phyloP scores from a whole-genome alignment of 768 basidiomycete genomes.

The Tricholoma flavovirens region DNA sequence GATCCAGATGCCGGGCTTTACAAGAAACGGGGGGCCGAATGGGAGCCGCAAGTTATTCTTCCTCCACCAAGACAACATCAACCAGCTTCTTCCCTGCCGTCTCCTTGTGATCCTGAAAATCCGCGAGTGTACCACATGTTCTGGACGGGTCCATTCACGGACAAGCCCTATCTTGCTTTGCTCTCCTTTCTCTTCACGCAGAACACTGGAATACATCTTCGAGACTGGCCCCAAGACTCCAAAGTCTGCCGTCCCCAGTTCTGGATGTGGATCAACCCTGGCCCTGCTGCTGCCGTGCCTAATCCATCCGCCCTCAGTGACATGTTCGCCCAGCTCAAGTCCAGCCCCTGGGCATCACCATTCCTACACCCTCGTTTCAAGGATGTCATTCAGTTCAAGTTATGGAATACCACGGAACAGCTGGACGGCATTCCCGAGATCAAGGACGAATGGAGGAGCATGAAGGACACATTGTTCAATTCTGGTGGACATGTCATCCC shows the following conservation, averaged over 20 bases:
- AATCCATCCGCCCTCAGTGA: constrained; percentile 72
- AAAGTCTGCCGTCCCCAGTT: constrained; percentile 79
- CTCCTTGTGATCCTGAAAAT: constrained; percentile 67
- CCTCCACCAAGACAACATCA: constrained; percentile 39
- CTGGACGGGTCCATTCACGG: constrained; percentile 95
- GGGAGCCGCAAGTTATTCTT: constrained; percentile 52
- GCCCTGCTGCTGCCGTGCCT: constrained; percentile 79
- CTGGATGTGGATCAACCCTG: constrained; percentile 96
- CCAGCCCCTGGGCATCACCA: constrained; percentile 87
- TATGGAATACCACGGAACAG: constrained; percentile 98
- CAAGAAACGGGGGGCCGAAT: constrained; percentile 52
- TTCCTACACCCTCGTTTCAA: constrained; percentile 87
- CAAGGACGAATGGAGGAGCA: constrained; percentile 78
- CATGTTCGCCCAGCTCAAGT: constrained; percentile 75
- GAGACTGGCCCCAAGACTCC: constrained; percentile 33
- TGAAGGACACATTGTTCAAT: constrained; percentile 77
- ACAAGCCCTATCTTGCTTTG: constrained; percentile 92
- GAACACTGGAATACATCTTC: constrained; percentile 74
- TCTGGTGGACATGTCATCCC: constrained; percentile 75
- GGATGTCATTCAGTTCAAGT: constrained; percentile 83
- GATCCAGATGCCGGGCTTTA: constrained; percentile 51
- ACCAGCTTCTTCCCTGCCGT: constrained; percentile 34
- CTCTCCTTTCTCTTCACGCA: constrained; percentile 92
- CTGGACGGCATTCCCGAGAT: constrained; percentile 84
- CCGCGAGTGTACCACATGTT: constrained; percentile 91